These are phyloP conservation scores for Citrus australasica DNA, from an alignment of 345 rosid species.

Conservation along the genomic window DNA sequence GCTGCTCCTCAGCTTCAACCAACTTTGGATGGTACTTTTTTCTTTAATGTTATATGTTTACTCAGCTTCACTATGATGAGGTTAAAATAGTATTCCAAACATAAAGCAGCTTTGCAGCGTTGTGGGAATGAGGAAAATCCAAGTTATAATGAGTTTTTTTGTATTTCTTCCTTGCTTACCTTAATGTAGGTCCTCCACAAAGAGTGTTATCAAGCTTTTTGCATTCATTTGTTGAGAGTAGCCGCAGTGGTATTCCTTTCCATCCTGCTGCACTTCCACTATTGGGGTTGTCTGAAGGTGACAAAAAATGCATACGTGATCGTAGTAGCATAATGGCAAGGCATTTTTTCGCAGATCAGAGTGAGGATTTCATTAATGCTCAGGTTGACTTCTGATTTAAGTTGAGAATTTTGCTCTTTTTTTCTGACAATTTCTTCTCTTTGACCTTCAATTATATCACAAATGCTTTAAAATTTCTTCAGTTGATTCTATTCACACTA, in stretches of 20 bases:
- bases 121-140: background rate
- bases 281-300: slow-evolving; percentile 86
- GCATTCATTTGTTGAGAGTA: slow-evolving; percentile 92
- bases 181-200: slow-evolving; percentile 87
- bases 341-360: slow-evolving; percentile 84
- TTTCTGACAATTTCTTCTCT: background rate
- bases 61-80: background rate
- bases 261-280: slow-evolving; percentile 76
- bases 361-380: slow-evolving; percentile 83
- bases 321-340: slow-evolving; percentile 99
- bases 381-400: slow-evolving; percentile 50
- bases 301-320: slow-evolving; percentile 97
- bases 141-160: background rate
- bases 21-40: slow-evolving; percentile 58
- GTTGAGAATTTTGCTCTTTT: background rate
- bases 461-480: background rate
- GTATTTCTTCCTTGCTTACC: background rate
- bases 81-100: background rate
- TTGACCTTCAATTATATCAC: background rate
- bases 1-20: slow-evolving; percentile 45
- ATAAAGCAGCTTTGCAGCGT: background rate
- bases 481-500: background rate
- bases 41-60: background rate
- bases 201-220: slow-evolving; percentile 77
- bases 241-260: slow-evolving; percentile 82